Evolutionary conservation across 768 basidiomycete species (phyloP), one percentile per base, ranked within the genome.

Genomic region (Mycena crocata): DNA sequence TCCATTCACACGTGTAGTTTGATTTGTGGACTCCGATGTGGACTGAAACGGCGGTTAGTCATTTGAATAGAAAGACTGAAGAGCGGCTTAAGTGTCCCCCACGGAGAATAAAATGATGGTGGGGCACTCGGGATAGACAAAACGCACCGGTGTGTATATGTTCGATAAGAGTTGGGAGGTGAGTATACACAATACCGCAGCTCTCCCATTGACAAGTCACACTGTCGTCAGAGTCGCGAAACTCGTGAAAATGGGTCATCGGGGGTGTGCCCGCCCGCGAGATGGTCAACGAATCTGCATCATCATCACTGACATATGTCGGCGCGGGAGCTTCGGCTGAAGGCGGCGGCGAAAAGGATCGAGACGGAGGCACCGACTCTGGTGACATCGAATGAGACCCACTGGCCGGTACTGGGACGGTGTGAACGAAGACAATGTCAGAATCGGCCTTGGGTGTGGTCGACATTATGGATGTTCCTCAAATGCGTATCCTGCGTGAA

Each of bases 1-100:
- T 79, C 96, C 96, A 98, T 83, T 95, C 91, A 77, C 96, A 98
- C 30, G 90, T 90, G 75, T 96, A 95, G 70, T 86, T 90, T 17
- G 93, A 91, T 78, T 94, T 93, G 79, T 93, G 89, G 14, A 89
- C 87, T 45, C 92, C 92, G 75, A 96, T 92, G 75, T 95, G 94
- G 44, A 86, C 93, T 95, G 73, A 37, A 52, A 42, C 54, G 51
- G 28, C 52, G 37, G 54, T 44, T 44, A 63, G 67, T 54, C 15
- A 71, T 23, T 32, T 19, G 40, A 19, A 42, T 9, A 42, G 17
- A 21, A 42, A 17, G 6, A 21, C 21, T 9, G 44, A 21, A 24
- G 4, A 21, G n/a, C 8, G 21, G 13, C 21, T 3, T 17, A 7
- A 37, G 5, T 28, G 23, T 56, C 26, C 44, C 55, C 26, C 28